Evolutionary conservation across 2,329 filamentous ascomycete genomes (phyloP).

Genomic region (Orbilia javanica): DNA sequence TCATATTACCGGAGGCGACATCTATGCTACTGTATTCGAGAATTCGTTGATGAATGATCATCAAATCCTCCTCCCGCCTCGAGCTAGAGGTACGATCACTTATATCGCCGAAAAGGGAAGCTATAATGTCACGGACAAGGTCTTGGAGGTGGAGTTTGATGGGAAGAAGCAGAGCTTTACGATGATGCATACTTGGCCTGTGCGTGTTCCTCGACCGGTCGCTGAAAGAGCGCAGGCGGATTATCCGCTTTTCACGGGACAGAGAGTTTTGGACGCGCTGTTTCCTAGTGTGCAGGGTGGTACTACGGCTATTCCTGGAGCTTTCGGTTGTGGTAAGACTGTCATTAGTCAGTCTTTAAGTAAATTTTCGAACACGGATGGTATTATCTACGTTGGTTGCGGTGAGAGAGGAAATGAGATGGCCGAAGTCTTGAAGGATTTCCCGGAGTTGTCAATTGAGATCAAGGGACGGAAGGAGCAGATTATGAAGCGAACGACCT

Average conservation of each 20-base stretch:
- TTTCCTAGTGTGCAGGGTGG: constrained; percentile 97
- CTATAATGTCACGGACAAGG: constrained; percentile 93
- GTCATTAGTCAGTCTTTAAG: constrained; percentile 98
- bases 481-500: constrained; percentile 99
- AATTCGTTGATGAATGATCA: constrained; percentile 95
- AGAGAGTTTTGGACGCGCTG: constrained; percentile 93
- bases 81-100: constrained; percentile 91
- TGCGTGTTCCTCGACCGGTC: constrained; percentile 91
- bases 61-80: constrained; percentile 90
- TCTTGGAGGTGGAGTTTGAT: constrained; percentile 96
- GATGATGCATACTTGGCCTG: constrained; percentile 99
- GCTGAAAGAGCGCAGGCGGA: constrained; percentile 92
- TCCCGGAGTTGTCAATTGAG: constrained; percentile 96
- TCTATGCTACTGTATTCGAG: constrained; percentile 94
- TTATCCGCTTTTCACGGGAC: constrained; percentile 93
- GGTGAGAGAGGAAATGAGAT: constrained; percentile 98
- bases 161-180: constrained; percentile 92
- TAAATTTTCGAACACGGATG: constrained; percentile 99
- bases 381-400: constrained; percentile 96
- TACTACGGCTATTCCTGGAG: constrained; percentile 96
- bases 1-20: constrained; percentile 94
- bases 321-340: constrained; percentile 99
- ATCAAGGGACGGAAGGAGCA: constrained; percentile 94
- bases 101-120: constrained; percentile 88
- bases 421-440: constrained; percentile 99